Evolutionary conservation across 345 rosid genomes (phyloP).

Genomic region (Arabis hirsuta): DNA sequence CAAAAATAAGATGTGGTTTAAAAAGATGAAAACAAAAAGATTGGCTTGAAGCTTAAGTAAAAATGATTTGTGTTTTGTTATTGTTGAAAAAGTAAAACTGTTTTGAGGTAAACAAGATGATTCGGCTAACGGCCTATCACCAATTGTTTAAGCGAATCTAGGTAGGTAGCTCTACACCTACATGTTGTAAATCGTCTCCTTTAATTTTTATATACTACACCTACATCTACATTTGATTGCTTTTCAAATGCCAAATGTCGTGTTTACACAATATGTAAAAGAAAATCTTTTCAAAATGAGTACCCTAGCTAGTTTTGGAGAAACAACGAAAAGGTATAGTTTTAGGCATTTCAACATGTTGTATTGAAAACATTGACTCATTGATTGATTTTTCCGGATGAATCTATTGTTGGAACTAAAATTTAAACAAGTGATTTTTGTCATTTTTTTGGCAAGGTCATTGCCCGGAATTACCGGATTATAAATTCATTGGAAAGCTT

Average conservation of each 20-base stretch:
- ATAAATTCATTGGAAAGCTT: too few species aligned
- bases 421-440: too few species aligned
- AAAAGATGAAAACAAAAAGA: neutral
- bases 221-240: too few species aligned
- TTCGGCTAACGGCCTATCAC: conserved; percentile 30
- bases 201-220: too few species aligned
- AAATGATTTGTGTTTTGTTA: conserved; percentile 22
- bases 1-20: neutral
- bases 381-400: neutral
- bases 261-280: neutral
- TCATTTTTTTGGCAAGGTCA: too few species aligned
- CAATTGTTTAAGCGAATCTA: conserved; percentile 22
- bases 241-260: neutral
- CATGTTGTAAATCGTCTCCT: conserved; percentile 4
- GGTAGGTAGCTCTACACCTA: conserved; percentile 16
- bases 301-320: too few species aligned
- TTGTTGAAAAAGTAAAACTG: conserved; percentile 17
- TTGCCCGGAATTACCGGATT: too few species aligned
- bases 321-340: neutral
- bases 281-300: too few species aligned
- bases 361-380: neutral
- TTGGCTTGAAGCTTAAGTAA: conserved; percentile 38
- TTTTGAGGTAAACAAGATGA: conserved; percentile 30
- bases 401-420: too few species aligned
- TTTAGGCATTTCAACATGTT: neutral